phyloP scores from a whole-genome alignment of 2,329 filamentous ascomycete species.

The Xylaria hypoxylon region DNA sequence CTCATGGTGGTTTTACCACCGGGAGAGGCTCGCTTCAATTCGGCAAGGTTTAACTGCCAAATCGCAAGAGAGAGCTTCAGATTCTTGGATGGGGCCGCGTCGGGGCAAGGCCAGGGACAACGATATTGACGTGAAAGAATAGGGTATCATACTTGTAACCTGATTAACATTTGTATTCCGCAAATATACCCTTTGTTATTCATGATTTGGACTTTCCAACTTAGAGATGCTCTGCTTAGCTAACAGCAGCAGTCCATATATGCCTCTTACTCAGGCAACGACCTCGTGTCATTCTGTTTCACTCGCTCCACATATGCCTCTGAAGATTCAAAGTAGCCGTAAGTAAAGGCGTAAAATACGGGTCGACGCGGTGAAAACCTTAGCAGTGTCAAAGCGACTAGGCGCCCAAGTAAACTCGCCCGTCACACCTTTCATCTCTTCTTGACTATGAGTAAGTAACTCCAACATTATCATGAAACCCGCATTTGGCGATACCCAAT shows the following conservation, averaged over 20 bases:
- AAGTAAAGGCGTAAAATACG: background rate
- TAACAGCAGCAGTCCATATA: background rate
- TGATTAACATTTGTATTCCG: conserved; percentile 29
- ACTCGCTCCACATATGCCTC: background rate
- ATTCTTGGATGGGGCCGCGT: conserved; percentile 68
- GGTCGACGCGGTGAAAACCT: background rate
- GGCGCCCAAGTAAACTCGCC: background rate
- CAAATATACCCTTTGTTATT: conserved; percentile 33
- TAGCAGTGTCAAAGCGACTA: background rate
- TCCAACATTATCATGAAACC: conserved; percentile 3
- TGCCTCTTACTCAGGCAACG: background rate
- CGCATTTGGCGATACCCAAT: conserved; percentile 17
- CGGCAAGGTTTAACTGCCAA: conserved; percentile 88
- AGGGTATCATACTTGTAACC: background rate
- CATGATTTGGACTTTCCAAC: conserved; percentile 2
- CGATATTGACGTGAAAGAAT: conserved; percentile 11
- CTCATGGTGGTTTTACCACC: conserved; percentile 92
- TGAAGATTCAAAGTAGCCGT: background rate
- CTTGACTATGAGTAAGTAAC: too few species aligned
- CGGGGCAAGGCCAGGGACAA: conserved; percentile 39
- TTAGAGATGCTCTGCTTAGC: background rate
- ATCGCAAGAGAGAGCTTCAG: conserved; percentile 86
- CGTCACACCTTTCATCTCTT: background rate
- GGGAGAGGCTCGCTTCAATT: conserved; percentile 90
- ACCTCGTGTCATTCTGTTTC: background rate